A percentile compares a stretch with the other conserved stretches of the same genome.
phyloP scores from a whole-genome alignment of 2,329 filamentous ascomycete species.

The Diaporthe amygdali region DNA sequence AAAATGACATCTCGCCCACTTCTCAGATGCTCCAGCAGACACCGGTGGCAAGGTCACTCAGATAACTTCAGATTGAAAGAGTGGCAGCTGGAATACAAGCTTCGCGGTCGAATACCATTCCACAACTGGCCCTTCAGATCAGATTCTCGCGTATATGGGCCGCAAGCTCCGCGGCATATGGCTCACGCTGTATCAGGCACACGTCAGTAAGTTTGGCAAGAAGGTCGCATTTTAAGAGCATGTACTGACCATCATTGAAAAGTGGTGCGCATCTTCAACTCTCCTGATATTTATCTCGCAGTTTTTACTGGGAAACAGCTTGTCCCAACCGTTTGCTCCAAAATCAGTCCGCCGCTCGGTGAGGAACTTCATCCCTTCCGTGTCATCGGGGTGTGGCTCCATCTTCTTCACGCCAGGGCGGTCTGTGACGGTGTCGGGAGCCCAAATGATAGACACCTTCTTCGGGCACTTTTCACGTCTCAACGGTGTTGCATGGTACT shows the following conservation, averaged over 20 bases:
- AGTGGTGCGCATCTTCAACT: conserved; percentile 9
- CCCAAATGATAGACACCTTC: conserved; percentile 13
- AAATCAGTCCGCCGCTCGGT: conserved; percentile 10
- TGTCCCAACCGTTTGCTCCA: conserved; percentile 2
- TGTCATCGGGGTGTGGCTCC: background rate
- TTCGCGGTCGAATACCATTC: background rate
- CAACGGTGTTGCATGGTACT: background rate
- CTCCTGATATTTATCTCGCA: background rate
- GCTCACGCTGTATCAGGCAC: background rate
- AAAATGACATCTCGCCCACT: background rate
- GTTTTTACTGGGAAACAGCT: background rate
- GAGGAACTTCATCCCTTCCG: conserved; percentile 14
- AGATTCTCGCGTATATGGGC: background rate
- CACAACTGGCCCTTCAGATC: background rate
- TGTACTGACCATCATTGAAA: conserved; percentile 13
- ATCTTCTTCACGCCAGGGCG: background rate
- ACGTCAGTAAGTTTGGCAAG: background rate
- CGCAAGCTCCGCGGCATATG: background rate
- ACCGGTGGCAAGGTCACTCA: too few species aligned
- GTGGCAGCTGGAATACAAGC: too few species aligned
- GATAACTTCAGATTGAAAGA: too few species aligned
- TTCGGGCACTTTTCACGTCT: background rate
- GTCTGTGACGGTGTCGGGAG: conserved; percentile 11
- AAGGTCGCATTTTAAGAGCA: accelerated
- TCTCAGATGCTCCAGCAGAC: background rate